Conservation (phyloP, 805 yeast genomes). For the Candida boleticola region DNA sequence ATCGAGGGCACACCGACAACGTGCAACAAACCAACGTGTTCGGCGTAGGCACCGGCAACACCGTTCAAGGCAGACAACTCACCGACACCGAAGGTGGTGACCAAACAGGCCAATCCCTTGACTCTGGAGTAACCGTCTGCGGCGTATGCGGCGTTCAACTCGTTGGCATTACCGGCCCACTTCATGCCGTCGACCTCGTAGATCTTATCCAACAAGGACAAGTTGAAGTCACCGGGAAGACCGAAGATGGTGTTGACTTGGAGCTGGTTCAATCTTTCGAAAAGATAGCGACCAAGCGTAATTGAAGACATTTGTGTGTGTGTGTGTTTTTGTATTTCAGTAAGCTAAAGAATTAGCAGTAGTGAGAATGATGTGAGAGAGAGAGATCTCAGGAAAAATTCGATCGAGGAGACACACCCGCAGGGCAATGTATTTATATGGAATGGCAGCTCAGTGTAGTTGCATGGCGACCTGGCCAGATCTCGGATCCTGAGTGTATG, state of each 20-base stretch:
- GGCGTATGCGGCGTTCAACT: conserved; percentile 43
- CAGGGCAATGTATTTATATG: background rate
- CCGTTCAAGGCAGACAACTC: conserved; percentile 40
- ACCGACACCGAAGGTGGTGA: conserved; percentile 43
- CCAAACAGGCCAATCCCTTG: conserved; percentile 35
- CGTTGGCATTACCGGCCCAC: conserved; percentile 46
- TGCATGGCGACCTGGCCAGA: background rate
- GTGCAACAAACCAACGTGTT: conserved; percentile 39
- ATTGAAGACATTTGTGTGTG: conserved; percentile 26
- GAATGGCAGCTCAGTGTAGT: background rate
- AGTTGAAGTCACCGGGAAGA: conserved; percentile 42
- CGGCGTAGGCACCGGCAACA: conserved; percentile 41
- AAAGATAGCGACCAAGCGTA: conserved; percentile 38
- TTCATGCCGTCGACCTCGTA: conserved; percentile 38
- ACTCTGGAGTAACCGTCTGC: conserved; percentile 43
- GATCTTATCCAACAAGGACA: conserved; percentile 36
- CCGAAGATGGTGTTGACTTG: conserved; percentile 38
- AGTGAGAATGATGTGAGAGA: background rate
- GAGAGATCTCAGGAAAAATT: no score
- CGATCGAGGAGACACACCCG: no score
- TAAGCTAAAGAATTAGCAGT: no score
- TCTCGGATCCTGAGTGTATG: background rate
- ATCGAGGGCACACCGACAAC: conserved; percentile 40
- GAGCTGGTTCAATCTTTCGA: conserved; percentile 39
- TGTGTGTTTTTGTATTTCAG: background rate